Conservation (phyloP, 2,329 filamentous ascomycete genomes). For the Phialophora tarda region DNA sequence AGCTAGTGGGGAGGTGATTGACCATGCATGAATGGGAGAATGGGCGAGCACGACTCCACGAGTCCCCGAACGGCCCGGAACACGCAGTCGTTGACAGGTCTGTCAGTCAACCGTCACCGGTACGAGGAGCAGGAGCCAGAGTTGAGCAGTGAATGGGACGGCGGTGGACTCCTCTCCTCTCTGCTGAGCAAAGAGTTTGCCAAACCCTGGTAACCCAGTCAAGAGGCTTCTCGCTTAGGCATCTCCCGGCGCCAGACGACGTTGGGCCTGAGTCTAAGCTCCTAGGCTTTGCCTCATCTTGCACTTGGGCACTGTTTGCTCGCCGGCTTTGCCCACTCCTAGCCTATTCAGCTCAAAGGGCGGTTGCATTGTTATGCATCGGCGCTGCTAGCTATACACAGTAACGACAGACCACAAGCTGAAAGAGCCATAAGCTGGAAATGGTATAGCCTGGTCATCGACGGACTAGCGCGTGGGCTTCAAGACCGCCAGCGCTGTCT, state of each 20-base stretch:
- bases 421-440: constrained; percentile 10
- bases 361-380: constrained; percentile 29
- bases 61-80: constrained; percentile 19
- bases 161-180: constrained; percentile 10
- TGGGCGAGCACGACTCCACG: constrained; percentile 13
- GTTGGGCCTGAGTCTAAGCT: constrained; percentile 33
- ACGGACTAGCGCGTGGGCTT: background rate
- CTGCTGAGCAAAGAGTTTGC: constrained; percentile 18
- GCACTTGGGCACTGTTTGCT: constrained; percentile 9
- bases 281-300: constrained; percentile 21
- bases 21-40: background rate
- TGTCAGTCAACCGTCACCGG: constrained; percentile 18
- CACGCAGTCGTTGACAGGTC: background rate
- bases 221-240: constrained; percentile 39
- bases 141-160: background rate
- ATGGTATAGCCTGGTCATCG: constrained; percentile 5
- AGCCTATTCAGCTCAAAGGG: constrained; percentile 26
- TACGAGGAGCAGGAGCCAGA: background rate
- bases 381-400: constrained; percentile 29
- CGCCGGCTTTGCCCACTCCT: constrained; percentile 23
- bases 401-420: constrained; percentile 26
- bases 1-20: constrained; percentile 11
- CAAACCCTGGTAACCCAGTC: constrained; percentile 30
- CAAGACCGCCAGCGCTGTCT: background rate
- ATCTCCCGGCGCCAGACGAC: constrained; percentile 38